A percentile compares a stretch with the other conserved stretches of the same genome.
These are phyloP conservation scores for Hygrophoropsis aurantiaca DNA, from an alignment of 768 basidiomycete genomes.

Conservation along the genomic window DNA sequence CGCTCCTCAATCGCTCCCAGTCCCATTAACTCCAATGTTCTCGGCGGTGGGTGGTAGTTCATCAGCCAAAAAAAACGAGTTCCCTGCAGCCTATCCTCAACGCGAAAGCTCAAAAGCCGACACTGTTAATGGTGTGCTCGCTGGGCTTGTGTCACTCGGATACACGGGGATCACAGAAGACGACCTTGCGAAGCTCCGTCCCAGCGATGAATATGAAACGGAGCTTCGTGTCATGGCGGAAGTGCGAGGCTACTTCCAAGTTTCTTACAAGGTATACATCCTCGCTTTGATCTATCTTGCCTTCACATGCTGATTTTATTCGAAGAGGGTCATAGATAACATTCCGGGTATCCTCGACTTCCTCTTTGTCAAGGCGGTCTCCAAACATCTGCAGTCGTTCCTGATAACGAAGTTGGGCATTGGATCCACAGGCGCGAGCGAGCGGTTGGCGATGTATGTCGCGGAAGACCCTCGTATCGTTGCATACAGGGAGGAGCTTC, in stretches of 20 bases:
- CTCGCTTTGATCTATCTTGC: too few species aligned
- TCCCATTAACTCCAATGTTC: too few species aligned
- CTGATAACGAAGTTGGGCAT: conserved; percentile 37
- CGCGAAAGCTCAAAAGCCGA: neutral
- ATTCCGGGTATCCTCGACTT: conserved; percentile 34
- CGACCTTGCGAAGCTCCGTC: conserved; percentile 18
- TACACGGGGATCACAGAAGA: neutral
- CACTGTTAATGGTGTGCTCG: neutral
- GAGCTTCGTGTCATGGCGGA: conserved; percentile 48
- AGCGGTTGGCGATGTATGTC: conserved; percentile 35
- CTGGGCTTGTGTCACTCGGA: conserved; percentile 18
- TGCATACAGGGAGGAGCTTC: conserved; percentile 34
- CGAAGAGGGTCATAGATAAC: conserved; percentile 39
- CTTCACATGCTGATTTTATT: too few species aligned
- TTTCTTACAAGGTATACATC: conserved; percentile 43
- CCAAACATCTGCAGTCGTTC: conserved; percentile 28
- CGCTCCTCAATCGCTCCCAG: too few species aligned
- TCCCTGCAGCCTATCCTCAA: too few species aligned
- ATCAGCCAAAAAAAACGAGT: too few species aligned
- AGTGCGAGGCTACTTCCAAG: conserved; percentile 49
- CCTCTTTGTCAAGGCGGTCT: conserved; percentile 33
- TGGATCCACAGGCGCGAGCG: conserved; percentile 31
- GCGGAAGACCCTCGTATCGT: conserved; percentile 39
- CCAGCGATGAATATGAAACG: conserved; percentile 24
- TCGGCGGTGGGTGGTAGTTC: too few species aligned